Percentiles rank a stretch among this genome's conserved stretches.
phyloP scores from a whole-genome alignment of 1,139 yeast species.

The Suhomyces bokatorum region DNA sequence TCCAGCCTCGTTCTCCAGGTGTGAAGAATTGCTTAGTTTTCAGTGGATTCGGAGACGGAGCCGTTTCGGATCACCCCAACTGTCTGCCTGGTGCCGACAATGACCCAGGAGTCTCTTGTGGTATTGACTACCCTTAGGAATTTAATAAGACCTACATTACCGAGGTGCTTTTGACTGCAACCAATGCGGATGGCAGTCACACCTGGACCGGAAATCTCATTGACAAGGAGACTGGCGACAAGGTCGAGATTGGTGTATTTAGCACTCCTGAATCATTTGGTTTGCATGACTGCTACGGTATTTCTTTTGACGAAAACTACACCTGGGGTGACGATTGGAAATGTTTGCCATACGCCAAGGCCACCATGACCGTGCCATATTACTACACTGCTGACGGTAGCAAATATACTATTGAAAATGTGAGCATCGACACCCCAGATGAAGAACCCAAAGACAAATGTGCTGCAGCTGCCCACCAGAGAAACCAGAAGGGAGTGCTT shows the following conservation, averaged over 20 bases:
- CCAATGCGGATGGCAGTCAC: constrained; percentile 3
- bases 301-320: constrained; percentile 2
- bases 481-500: too few relatives aligned
- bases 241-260: not conserved
- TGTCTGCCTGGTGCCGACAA: constrained; percentile 5
- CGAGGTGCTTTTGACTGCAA: not conserved
- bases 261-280: not conserved
- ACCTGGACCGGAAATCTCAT: constrained; percentile 5
- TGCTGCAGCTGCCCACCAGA: not conserved
- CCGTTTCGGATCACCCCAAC: constrained; percentile 1
- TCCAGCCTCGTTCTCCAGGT: constrained; percentile 1
- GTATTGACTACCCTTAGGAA: constrained; percentile 5
- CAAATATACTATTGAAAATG: not conserved
- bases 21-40: not conserved
- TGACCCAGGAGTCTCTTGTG: constrained; percentile 8
- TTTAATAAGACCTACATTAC: constrained; percentile 4
- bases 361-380: not conserved
- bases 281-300: not conserved
- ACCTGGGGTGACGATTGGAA: not conserved
- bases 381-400: not conserved
- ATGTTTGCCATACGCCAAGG: not conserved
- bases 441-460: not conserved
- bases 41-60: constrained; percentile 4
- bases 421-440: not conserved
- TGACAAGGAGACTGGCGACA: constrained; percentile 2